Percentiles rank a stretch among this genome's conserved stretches.
phyloP scores from a whole-genome alignment of 371 early-diverging fungal species.

The Syncephalis plumigaleata region DNA sequence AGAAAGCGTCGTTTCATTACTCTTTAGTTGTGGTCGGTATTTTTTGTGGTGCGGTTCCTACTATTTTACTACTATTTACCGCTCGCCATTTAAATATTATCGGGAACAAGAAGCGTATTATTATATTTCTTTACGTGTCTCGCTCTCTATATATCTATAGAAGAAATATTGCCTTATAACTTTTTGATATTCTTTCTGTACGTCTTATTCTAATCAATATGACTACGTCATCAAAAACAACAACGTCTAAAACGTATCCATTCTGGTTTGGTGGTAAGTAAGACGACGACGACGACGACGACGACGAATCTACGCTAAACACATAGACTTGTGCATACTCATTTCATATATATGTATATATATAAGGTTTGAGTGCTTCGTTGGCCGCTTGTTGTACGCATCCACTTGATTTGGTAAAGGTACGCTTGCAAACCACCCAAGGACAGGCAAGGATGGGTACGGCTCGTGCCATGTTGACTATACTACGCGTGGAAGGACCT shows the following conservation, averaged over 20 bases:
- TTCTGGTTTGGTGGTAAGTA: slow-evolving; percentile 10
- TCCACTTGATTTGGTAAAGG: slow-evolving; percentile 75
- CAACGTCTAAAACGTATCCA: slow-evolving; percentile 3
- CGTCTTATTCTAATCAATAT: too few relatives aligned
- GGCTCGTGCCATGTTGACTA: slow-evolving; percentile 27
- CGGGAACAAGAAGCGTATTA: too few relatives aligned
- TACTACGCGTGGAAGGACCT: slow-evolving; percentile 27
- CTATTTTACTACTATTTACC: too few relatives aligned
- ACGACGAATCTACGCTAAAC: background rate
- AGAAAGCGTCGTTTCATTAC: too few relatives aligned
- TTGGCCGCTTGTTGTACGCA: slow-evolving; percentile 23
- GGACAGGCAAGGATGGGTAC: slow-evolving; percentile 24
- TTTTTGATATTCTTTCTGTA: too few relatives aligned
- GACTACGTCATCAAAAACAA: too few relatives aligned
- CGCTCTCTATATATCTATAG: too few relatives aligned
- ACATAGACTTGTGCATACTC: background rate
- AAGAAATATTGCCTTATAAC: too few relatives aligned
- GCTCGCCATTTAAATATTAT: too few relatives aligned
- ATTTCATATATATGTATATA: background rate
- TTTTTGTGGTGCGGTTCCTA: too few relatives aligned
- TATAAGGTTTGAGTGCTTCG: slow-evolving; percentile 7
- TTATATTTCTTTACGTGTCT: too few relatives aligned
- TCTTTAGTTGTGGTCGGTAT: too few relatives aligned
- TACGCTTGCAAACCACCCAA: slow-evolving; percentile 60
- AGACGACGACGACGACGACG: background rate